These are phyloP conservation scores for Luffa aegyptiaca DNA, from an alignment of 306 rosid genomes.

Conservation along the genomic window DNA sequence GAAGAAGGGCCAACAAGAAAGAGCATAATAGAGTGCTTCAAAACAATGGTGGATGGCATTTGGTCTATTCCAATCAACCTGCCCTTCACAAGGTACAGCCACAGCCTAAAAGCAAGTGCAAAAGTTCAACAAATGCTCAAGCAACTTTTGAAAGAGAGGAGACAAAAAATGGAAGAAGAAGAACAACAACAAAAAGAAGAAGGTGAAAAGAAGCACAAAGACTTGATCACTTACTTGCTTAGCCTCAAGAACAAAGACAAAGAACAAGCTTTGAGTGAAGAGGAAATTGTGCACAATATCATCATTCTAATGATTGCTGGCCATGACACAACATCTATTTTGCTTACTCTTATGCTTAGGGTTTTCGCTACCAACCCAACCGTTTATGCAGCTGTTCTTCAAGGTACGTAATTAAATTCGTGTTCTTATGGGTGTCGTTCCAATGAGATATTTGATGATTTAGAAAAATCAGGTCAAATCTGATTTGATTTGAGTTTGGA, in stretches of 20 bases:
- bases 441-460: not conserved
- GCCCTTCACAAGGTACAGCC: constrained; percentile 58
- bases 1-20: constrained; percentile 50
- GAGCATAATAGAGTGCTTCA: constrained; percentile 24
- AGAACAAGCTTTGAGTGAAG: constrained; percentile 34
- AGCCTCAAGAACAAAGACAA: constrained; percentile 26
- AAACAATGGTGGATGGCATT: constrained; percentile 39
- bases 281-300: constrained; percentile 51
- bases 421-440: not conserved
- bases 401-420: constrained; percentile 28
- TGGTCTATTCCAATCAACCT: constrained; percentile 60
- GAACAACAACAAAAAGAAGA: not conserved
- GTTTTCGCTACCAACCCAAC: constrained; percentile 41
- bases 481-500: not conserved
- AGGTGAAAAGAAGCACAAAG: constrained; percentile 14
- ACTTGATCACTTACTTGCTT: constrained; percentile 56
- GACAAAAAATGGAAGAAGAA: constrained; percentile 22
- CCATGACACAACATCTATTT: constrained; percentile 54
- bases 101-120: constrained; percentile 48
- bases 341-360: constrained; percentile 45
- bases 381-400: constrained; percentile 43
- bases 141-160: constrained; percentile 34
- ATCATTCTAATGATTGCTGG: constrained; percentile 63
- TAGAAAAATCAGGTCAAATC: not conserved
- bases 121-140: constrained; percentile 34